These are phyloP conservation scores for Spergularia azorica DNA, from an alignment of 179 eudicot genomes.

Conservation along the genomic window DNA sequence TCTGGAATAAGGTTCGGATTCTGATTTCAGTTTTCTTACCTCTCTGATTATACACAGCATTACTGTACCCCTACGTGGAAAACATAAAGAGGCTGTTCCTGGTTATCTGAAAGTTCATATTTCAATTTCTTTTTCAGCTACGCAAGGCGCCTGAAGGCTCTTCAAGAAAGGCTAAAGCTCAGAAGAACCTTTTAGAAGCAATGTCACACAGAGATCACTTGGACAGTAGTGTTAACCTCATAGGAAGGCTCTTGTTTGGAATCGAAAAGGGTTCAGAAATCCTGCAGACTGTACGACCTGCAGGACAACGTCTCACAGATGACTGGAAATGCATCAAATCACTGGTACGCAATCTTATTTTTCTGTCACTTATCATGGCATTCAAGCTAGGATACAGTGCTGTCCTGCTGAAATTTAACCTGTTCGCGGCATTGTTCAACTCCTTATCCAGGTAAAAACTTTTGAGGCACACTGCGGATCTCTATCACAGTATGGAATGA, in stretches of 20 bases:
- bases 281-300: constrained; percentile 59
- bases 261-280: constrained; percentile 56
- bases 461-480: constrained; percentile 85
- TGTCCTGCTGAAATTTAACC: no score
- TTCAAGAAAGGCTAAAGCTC: constrained; percentile 59
- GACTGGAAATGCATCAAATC: constrained; percentile 85
- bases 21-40: neutral
- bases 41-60: neutral
- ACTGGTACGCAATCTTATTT: constrained; percentile 40
- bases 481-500: constrained; percentile 88
- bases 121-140: constrained; percentile 38
- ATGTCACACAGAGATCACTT: constrained; percentile 78
- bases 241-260: constrained; percentile 82
- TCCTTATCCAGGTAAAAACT: constrained; percentile 61
- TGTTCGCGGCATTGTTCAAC: no score
- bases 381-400: no score
- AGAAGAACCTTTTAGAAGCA: constrained; percentile 62
- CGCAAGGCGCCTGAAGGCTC: constrained; percentile 90
- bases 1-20: constrained; percentile 78
- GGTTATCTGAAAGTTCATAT: neutral
- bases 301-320: constrained; percentile 79
- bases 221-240: constrained; percentile 59
- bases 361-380: neutral
- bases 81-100: no score
- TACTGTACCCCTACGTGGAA: neutral